Base-by-base conservation (phyloP, 495 filamentous ascomycete species). In the Chaetomium cochliodes region DNA sequence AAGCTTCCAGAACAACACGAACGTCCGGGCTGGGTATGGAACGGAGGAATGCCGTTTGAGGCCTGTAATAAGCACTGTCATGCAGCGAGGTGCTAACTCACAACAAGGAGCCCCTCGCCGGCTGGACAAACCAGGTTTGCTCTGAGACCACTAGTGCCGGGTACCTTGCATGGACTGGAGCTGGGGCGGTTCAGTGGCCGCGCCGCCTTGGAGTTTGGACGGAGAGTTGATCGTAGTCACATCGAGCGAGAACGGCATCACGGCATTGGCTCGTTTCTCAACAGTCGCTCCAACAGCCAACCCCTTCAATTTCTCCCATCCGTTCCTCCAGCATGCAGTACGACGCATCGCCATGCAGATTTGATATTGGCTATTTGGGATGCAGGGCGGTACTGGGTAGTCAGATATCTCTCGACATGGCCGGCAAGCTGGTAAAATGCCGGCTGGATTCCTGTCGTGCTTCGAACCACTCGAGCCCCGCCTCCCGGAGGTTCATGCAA, bases 381-480 rank as follows among this genome's bases (percentile, higher is more conserved):
- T 64, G 64, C 64, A 52, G 55, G 58, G 51, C 63, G 55, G 63
- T 58, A 47, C 49, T 64, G 55, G 62, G 42, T 63, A 65, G 30
- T 44, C 52, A 65, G 66, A 58, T 65, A 62, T 68, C 57, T 61
- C 58, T 69, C 62, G 67, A 58, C 54, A 74, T 66, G 69, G 68
- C 74, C 75, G 74, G 65, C 65, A 69, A 70, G 65, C 70, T 72
- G 75, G 71, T 70, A 79, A 76, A 77, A 74, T 76, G 70, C 70
- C 67, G 73, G 69, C 63, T 73, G 68, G 72, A 64, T 59, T 62
- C 23, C 64, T 67, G 65, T 65, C 39, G 59, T 69, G 58, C 62
- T 67, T 63, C 53, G 62, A 64, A 59, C 52, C 63, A 65, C 58
- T 41, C 12, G 61, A 67, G 37, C 64, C 64, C 57, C 55, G 33